Evolutionary conservation across 306 rosid genomes (phyloP).

Genomic region (Glycine soja): DNA sequence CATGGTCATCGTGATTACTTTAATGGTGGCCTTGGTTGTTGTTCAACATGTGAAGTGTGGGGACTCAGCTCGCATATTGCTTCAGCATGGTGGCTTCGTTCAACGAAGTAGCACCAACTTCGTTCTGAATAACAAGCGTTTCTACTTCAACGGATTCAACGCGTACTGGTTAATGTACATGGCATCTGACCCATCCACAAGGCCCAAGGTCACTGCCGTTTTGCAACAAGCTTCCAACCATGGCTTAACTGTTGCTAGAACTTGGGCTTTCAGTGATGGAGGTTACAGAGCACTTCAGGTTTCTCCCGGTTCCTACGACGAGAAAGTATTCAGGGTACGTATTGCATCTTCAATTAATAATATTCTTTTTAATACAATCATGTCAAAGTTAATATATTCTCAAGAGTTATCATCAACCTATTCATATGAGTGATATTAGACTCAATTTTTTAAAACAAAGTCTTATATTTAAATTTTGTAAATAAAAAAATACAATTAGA

Average conservation of each 20-base stretch:
- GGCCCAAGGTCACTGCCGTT: constrained; percentile 51
- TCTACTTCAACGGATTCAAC: constrained; percentile 66
- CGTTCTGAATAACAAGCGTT: constrained; percentile 43
- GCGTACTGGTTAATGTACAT: constrained; percentile 66
- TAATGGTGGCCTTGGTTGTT: background rate
- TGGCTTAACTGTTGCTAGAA: constrained; percentile 51
- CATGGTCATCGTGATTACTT: constrained; percentile 23
- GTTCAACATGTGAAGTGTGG: constrained; percentile 20
- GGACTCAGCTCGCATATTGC: background rate
- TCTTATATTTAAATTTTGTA: too few species aligned
- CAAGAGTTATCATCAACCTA: too few species aligned
- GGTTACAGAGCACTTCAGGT: constrained; percentile 49
- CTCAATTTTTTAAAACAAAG: too few species aligned
- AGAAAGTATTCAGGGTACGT: constrained; percentile 45
- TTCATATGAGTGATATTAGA: too few species aligned
- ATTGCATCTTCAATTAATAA: too few species aligned
- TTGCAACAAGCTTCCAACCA: constrained; percentile 46
- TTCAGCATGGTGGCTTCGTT: constrained; percentile 40
- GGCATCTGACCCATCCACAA: constrained; percentile 61
- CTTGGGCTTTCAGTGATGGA: constrained; percentile 55
- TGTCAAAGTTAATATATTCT: too few species aligned
- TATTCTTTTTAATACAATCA: too few species aligned
- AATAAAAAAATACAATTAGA: too few species aligned
- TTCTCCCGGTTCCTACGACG: constrained; percentile 52
- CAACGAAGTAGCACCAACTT: constrained; percentile 54